Evolutionary conservation across 805 yeast species (phyloP).

Genomic region (Cyberlindnera subsufficiens): DNA sequence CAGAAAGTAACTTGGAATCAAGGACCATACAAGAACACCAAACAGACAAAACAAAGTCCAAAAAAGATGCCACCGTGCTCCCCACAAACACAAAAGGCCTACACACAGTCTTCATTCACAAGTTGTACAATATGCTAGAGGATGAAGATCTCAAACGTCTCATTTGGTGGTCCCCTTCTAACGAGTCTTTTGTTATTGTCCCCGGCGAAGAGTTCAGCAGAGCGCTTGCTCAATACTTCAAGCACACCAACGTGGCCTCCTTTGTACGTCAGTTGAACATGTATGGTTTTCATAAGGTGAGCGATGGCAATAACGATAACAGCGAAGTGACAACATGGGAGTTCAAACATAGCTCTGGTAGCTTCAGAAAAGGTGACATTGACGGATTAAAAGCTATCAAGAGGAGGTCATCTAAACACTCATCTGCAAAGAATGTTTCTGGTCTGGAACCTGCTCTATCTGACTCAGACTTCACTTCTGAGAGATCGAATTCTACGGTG

Average conservation of each 20-base stretch:
- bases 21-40: no score
- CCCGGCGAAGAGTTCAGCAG: constrained; percentile 87
- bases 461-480: constrained; percentile 18
- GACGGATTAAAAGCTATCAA: constrained; percentile 71
- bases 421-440: constrained; percentile 12
- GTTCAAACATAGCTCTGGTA: constrained; percentile 76
- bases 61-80: constrained; percentile 10
- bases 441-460: constrained; percentile 7
- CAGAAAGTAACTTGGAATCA: no score
- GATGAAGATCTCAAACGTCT: constrained; percentile 65
- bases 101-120: constrained; percentile 73
- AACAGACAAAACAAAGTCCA: constrained; percentile 2
- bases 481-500: constrained; percentile 14
- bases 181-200: constrained; percentile 68
- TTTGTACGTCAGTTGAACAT: constrained; percentile 76
- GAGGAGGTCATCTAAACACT: constrained; percentile 54
- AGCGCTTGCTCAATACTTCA: constrained; percentile 59
- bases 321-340: constrained; percentile 58
- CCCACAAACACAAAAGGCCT: constrained; percentile 24
- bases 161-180: constrained; percentile 77
- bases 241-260: constrained; percentile 75
- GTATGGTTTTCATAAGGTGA: constrained; percentile 65
- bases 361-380: constrained; percentile 75
- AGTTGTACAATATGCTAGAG: constrained; percentile 85
- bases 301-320: constrained; percentile 13